Conservation (phyloP, 2,329 filamentous ascomycete species). For the Penicillium sumatraense region DNA sequence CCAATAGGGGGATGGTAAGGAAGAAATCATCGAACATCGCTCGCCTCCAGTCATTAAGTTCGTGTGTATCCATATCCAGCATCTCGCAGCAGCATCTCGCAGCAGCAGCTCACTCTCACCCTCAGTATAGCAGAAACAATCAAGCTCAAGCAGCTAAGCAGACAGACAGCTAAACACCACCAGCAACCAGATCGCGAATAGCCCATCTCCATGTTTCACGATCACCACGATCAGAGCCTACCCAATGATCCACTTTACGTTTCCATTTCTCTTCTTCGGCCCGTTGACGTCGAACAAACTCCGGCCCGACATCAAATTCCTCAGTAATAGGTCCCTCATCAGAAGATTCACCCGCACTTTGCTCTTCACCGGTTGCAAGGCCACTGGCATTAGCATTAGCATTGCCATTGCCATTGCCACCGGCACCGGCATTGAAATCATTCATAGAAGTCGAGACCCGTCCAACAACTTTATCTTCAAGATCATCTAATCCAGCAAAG, state of each 20-base stretch:
- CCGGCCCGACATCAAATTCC: slow-evolving; percentile 95
- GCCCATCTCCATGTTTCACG: slow-evolving; percentile 74
- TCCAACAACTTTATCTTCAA: slow-evolving; percentile 66
- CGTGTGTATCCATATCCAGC: slow-evolving; percentile 19
- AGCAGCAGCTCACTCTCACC: too few species aligned
- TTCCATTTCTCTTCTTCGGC: slow-evolving; percentile 93
- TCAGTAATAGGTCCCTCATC: slow-evolving; percentile 89
- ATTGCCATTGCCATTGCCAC: too few species aligned
- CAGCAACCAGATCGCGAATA: slow-evolving; percentile 56
- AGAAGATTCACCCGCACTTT: slow-evolving; percentile 49
- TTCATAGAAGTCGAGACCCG: slow-evolving; percentile 31
- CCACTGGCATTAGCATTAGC: slow-evolving; percentile 28
- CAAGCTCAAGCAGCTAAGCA: too few species aligned
- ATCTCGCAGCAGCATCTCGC: neutral
- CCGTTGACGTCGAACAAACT: slow-evolving; percentile 85
- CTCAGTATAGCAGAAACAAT: too few species aligned
- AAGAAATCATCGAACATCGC: neutral
- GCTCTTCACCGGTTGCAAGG: slow-evolving; percentile 39
- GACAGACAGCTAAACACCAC: too few species aligned
- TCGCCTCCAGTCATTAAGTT: slow-evolving; percentile 27
- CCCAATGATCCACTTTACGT: slow-evolving; percentile 85
- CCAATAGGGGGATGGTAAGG: slow-evolving; percentile 3
- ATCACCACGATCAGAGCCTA: slow-evolving; percentile 59
- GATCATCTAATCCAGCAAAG: slow-evolving; percentile 91
- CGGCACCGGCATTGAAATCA: slow-evolving; percentile 30